Percentiles rank a stretch among this genome's conserved stretches.
Conservation (phyloP, 108 stramenopile genomes). For the Aurantiochytrium sp. region DNA sequence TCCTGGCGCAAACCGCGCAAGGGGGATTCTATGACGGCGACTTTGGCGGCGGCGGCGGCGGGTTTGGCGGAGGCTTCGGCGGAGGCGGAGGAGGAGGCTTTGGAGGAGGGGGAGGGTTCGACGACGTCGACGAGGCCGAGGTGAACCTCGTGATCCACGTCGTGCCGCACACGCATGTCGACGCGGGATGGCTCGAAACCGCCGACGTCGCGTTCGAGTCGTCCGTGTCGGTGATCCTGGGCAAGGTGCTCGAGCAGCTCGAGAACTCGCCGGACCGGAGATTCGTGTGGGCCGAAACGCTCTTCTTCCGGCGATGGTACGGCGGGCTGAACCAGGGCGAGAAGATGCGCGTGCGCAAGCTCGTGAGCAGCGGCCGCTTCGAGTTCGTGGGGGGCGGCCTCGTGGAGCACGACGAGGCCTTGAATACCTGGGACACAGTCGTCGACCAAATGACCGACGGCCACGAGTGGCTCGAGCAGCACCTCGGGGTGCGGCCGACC, state of each 20-base stretch:
- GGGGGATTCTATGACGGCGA: background rate
- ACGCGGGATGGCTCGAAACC: background rate
- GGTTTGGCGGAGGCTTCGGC: no score
- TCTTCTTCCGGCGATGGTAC: background rate
- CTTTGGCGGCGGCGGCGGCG: background rate
- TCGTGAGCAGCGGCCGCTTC: background rate
- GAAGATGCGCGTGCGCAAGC: background rate
- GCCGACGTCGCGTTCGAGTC: background rate
- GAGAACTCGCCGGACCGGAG: background rate
- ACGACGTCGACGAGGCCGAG: background rate
- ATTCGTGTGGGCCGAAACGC: constrained; percentile 1
- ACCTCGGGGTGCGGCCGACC: background rate
- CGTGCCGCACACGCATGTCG: constrained; percentile 1
- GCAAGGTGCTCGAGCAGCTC: constrained; percentile 15
- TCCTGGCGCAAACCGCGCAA: no score
- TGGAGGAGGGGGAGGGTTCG: background rate
- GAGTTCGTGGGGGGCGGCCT: constrained; percentile 11
- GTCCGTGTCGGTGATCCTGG: background rate
- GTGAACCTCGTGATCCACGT: background rate
- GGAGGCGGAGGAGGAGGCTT: background rate
- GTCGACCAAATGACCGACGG: background rate
- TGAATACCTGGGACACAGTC: background rate
- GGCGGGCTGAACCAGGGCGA: background rate
- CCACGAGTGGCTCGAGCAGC: constrained; percentile 15
- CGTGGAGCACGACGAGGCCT: constrained; percentile 14